Evolutionary conservation across 1,284 basidiomycete genomes (phyloP), one percentile per base, ranked within the genome.

Genomic region (Flammula alnicola): DNA sequence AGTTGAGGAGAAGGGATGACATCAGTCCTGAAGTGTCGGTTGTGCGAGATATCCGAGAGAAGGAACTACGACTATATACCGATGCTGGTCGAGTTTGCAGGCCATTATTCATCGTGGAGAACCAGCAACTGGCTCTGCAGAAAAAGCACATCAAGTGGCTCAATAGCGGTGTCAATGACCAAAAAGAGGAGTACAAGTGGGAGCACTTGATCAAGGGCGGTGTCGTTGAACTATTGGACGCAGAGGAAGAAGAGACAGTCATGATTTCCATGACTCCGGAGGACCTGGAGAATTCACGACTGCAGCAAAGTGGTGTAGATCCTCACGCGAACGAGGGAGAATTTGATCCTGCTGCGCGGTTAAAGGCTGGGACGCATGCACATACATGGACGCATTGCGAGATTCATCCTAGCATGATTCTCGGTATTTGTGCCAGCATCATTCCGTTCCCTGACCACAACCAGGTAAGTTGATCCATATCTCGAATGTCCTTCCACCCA

Each of bases 391-490:
- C 97, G 7, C 96, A 99, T 71, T 98, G 95, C 72, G 96, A 99
- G 75, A 98, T 99, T 65, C 97, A 99, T 69, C 96, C 96, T 1
- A 93, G 92, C 63, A 99, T 98, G 97, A 98, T 99, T 58, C 78
- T 99, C 43, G 96, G 96, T 57, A 95, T 99, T 51, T 98, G 96
- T 68, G 96, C 96, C 5, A 94, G 91, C 72, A 99, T 99, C 68
- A 96, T 99, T 69, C 96, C 96, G 4, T 99, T 99, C 88, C 96
- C 96, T 12, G 96, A 99, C 72, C 97, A 99, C 72, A 99, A 99
- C 66, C 96, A 95, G 78, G 92, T 92, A 64, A 55, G 84, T 71
- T 12, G n/a, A 1, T n/a, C n/a, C n/a, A n/a, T n/a, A n/a, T n/a
- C 4, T 44, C 16, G 47, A 36, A 44, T 25, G 23, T 16, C 19